Evolutionary conservation across 2,329 filamentous ascomycete genomes (phyloP).

Genomic region (Amphichorda felina): DNA sequence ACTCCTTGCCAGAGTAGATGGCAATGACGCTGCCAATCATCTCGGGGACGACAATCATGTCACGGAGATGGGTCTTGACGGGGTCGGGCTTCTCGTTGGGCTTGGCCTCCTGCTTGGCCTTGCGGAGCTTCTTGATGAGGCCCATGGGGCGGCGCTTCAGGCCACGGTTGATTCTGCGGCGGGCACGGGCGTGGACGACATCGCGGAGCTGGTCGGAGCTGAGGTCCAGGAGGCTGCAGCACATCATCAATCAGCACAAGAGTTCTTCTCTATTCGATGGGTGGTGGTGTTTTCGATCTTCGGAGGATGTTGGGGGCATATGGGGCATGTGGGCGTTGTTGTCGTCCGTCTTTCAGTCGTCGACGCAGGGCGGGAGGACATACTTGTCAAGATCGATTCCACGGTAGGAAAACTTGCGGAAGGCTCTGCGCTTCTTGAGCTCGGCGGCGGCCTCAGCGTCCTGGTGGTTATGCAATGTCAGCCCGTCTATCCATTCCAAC

Average conservation of each 20-base stretch:
- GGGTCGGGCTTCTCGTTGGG: conserved; percentile 99
- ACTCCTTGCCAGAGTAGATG: conserved; percentile 99
- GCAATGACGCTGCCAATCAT: conserved; percentile 99
- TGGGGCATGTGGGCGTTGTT: no score
- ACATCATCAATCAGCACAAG: conserved; percentile 9
- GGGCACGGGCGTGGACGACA: conserved; percentile 97
- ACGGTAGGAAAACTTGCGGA: conserved; percentile 99
- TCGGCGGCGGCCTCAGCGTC: conserved; percentile 97
- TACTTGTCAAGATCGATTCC: conserved; percentile 99
- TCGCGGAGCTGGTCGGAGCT: conserved; percentile 97
- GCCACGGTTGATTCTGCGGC: conserved; percentile 98
- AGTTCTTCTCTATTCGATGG: background rate
- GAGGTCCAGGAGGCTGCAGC: conserved; percentile 85
- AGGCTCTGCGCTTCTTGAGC: conserved; percentile 99
- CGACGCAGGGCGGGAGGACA: conserved; percentile 28
- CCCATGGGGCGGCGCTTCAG: conserved; percentile 99
- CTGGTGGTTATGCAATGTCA: conserved; percentile 37
- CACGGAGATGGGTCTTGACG: conserved; percentile 98
- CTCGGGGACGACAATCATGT: conserved; percentile 99
- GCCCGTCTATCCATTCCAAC: conserved; percentile 6
- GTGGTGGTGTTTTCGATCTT: conserved; percentile 1
- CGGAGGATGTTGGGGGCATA: background rate
- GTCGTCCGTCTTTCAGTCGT: conserved; percentile 5
- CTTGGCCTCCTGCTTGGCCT: conserved; percentile 97
- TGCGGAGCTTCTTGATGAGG: conserved; percentile 99